Conservation (phyloP, 2,329 filamentous ascomycete species). For the Cytospora chrysosperma region DNA sequence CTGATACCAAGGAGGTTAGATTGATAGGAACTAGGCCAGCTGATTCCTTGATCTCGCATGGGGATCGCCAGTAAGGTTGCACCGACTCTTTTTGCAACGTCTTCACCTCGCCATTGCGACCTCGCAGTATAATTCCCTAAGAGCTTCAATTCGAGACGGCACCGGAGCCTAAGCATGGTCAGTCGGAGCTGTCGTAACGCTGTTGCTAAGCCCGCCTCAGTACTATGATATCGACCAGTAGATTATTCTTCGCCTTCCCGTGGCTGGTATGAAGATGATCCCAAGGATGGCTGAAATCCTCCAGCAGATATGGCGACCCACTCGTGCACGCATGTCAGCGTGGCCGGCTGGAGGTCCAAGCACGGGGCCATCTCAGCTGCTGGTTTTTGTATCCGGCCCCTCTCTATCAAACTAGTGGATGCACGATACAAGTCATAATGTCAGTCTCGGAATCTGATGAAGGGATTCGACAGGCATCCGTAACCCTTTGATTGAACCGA, state of each 20-base stretch:
- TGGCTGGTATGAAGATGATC: not conserved
- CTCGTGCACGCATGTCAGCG: conserved; percentile 6
- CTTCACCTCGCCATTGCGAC: not conserved
- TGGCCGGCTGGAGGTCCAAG: not conserved
- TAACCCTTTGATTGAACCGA: not conserved
- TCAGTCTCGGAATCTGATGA: not conserved
- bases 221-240: not conserved
- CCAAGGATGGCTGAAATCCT: not conserved
- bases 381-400: not conserved
- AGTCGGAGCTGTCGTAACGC: not conserved
- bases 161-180: not conserved
- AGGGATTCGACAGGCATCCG: not conserved
- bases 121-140: not conserved
- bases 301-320: not conserved
- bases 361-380: not conserved
- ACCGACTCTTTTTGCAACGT: not conserved
- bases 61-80: not conserved
- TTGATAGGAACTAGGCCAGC: not conserved
- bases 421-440: conserved; percentile 8
- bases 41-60: conserved; percentile 14
- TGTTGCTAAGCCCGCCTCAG: not conserved
- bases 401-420: not conserved
- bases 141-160: not conserved
- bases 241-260: not conserved
- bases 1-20: conserved; percentile 10